Evolutionary conservation across 805 yeast species (phyloP).

Genomic region (baker's yeast (Saccharomyces cerevisiae)): DNA sequence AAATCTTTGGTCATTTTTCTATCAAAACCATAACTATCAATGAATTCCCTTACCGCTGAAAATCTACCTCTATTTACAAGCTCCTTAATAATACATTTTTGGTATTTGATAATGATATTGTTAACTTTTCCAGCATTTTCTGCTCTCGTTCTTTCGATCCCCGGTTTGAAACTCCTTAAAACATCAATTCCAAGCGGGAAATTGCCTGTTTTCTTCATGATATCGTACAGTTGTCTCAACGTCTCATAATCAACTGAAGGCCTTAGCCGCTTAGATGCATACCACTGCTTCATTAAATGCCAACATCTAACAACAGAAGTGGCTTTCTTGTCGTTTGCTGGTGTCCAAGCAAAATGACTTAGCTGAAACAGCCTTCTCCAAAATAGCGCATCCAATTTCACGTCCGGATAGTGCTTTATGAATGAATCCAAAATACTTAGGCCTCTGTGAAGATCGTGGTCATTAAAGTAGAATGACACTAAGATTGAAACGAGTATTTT

Average conservation of each 20-base stretch:
- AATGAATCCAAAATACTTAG: conserved; percentile 14
- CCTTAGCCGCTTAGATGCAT: conserved; percentile 4
- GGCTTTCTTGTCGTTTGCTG: conserved; percentile 11
- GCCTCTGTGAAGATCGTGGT: conserved; percentile 11
- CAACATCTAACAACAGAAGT: conserved; percentile 15
- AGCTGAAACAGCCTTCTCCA: conserved; percentile 23
- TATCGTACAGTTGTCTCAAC: conserved; percentile 10
- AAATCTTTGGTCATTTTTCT: conserved; percentile 9
- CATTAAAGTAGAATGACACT: conserved; percentile 13
- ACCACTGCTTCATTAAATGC: conserved; percentile 22
- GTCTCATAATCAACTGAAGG: conserved; percentile 14
- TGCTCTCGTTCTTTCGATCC: neutral
- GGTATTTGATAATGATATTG: conserved; percentile 13
- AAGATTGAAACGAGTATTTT: conserved; percentile 17
- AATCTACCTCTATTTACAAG: conserved; percentile 11
- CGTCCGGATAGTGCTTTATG: conserved; percentile 13
- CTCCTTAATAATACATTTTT: conserved; percentile 14
- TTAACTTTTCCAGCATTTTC: conserved; percentile 5
- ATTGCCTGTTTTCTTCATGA: conserved; percentile 13
- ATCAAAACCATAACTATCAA: conserved; percentile 17
- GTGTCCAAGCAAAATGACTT: conserved; percentile 13
- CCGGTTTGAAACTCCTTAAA: conserved; percentile 1
- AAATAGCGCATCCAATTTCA: conserved; percentile 15
- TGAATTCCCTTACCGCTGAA: conserved; percentile 13
- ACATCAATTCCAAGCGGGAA: conserved; percentile 13